Conservation (phyloP, 2,329 filamentous ascomycete species). For the Chaetomium globosum region DNA sequence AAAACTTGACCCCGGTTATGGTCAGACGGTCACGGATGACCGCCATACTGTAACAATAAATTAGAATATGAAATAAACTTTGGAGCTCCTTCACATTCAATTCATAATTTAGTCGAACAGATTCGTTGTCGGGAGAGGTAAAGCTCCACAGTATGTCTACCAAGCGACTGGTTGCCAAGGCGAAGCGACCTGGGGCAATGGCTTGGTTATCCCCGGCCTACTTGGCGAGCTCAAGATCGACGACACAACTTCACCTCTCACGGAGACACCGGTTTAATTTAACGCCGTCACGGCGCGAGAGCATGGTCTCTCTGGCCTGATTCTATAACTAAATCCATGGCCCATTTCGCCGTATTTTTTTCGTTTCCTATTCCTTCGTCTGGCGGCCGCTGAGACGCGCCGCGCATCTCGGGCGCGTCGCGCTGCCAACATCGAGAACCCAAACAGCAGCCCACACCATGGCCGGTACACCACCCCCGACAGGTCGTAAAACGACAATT, state of each 20-base stretch:
- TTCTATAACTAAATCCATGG: neutral
- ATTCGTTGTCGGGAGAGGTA: too few species aligned
- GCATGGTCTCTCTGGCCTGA: neutral
- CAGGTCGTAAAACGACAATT: constrained; percentile 28
- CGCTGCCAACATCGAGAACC: neutral
- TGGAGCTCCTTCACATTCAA: too few species aligned
- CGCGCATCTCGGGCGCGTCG: constrained; percentile 19
- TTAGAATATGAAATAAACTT: too few species aligned
- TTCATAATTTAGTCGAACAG: too few species aligned
- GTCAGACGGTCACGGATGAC: too few species aligned
- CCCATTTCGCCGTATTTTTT: neutral
- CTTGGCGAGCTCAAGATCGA: neutral
- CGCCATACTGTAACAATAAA: too few species aligned
- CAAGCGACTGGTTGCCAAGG: neutral
- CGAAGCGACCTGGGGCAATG: too few species aligned
- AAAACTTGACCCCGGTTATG: too few species aligned
- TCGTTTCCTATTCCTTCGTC: neutral
- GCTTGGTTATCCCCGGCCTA: neutral
- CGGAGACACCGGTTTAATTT: neutral
- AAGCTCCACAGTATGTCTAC: too few species aligned
- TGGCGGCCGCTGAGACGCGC: constrained; percentile 12
- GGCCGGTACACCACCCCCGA: constrained; percentile 13
- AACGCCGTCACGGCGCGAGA: constrained; percentile 8
- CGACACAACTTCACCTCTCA: neutral
- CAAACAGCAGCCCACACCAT: constrained; percentile 11